These are phyloP conservation scores for Emericellopsis atlantica DNA, from an alignment of 2,329 filamentous ascomycete species.

Conservation along the genomic window DNA sequence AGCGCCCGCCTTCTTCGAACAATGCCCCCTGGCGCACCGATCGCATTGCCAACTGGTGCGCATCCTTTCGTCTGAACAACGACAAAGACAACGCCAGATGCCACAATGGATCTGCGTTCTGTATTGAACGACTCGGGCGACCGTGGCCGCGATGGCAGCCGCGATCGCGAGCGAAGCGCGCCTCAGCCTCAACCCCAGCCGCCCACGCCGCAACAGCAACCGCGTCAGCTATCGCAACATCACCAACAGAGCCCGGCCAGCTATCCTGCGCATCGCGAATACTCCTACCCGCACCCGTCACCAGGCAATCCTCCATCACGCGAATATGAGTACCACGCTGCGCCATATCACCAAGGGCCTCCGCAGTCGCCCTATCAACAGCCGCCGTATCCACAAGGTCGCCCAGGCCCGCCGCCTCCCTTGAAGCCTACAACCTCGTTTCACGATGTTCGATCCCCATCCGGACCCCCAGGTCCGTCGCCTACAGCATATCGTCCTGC, in stretches of 20 bases:
- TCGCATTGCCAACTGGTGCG: too few species aligned
- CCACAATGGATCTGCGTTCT: constrained; percentile 36
- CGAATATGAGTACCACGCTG: constrained; percentile 22
- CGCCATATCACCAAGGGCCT: constrained; percentile 16
- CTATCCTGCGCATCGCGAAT: constrained; percentile 36
- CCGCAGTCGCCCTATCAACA: constrained; percentile 24
- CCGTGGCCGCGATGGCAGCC: constrained; percentile 5
- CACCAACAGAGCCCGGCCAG: constrained; percentile 25
- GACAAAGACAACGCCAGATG: neutral
- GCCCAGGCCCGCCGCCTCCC: constrained; percentile 27
- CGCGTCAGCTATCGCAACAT: constrained; percentile 20
- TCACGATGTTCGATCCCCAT: constrained; percentile 38
- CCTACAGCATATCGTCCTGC: constrained; percentile 38
- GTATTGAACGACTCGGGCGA: constrained; percentile 40
- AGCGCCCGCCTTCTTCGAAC: too few species aligned
- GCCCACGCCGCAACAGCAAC: constrained; percentile 18
- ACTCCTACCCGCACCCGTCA: constrained; percentile 34
- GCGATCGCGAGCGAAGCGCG: neutral
- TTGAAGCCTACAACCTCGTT: constrained; percentile 30
- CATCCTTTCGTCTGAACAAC: too few species aligned
- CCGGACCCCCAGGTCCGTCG: constrained; percentile 25
- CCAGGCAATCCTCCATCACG: constrained; percentile 30
- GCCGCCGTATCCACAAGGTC: constrained; percentile 24
- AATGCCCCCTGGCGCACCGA: too few species aligned
- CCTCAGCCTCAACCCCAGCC: constrained; percentile 15